Conservation (phyloP, 1,284 basidiomycete species). For the Polyporus tsugae region DNA sequence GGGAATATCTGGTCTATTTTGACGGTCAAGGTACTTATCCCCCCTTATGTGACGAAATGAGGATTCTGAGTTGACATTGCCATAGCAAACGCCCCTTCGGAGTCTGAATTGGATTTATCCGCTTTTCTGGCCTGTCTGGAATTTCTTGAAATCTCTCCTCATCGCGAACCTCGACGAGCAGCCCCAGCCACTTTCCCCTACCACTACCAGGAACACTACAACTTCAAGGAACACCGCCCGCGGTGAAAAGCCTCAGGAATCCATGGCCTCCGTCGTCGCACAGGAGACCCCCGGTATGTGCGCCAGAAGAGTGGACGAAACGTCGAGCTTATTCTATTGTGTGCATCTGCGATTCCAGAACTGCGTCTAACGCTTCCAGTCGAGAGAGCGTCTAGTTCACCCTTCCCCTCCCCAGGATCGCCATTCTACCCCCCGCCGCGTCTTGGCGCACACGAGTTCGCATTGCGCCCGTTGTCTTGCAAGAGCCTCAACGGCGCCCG, state of each 20-base stretch:
- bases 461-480: conserved; percentile 52
- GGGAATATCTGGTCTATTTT: conserved; percentile 26
- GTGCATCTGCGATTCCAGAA: conserved; percentile 35
- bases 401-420: conserved; percentile 74
- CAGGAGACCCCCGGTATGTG: conserved; percentile 30
- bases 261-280: conserved; percentile 32
- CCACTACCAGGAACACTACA: not conserved
- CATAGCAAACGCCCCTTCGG: conserved; percentile 35
- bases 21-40: conserved; percentile 25
- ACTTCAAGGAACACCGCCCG: not conserved
- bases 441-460: conserved; percentile 71
- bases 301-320: conserved; percentile 11
- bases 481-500: conserved; percentile 35
- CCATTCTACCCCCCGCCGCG: conserved; percentile 72
- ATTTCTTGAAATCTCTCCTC: conserved; percentile 33
- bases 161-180: conserved; percentile 34
- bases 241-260: conserved; percentile 11
- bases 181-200: conserved; percentile 17
- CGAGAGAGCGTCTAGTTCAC: conserved; percentile 57
- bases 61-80: conserved; percentile 34
- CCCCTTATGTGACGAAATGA: conserved; percentile 11
- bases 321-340: conserved; percentile 31
- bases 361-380: conserved; percentile 54
- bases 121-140: conserved; percentile 24
- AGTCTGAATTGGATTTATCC: conserved; percentile 31